These are phyloP conservation scores for Fragilaria crotonensis DNA, from an alignment of 108 stramenopile species.

Conservation along the genomic window DNA sequence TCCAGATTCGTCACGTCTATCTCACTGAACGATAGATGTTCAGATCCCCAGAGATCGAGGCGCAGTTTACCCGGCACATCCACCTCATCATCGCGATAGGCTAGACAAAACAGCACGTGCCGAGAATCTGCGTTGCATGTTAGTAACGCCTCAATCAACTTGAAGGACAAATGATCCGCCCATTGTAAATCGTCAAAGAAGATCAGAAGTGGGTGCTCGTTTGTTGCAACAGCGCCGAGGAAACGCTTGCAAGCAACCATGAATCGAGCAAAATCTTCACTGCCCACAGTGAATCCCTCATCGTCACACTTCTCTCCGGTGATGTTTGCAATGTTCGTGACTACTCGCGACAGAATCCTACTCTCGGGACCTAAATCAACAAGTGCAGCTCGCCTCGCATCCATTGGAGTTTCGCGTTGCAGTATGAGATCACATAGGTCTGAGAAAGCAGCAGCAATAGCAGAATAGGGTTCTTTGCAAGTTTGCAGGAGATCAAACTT, in stretches of 20 bases:
- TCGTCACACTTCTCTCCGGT: too few relatives aligned
- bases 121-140: not conserved
- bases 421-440: constrained; percentile 1
- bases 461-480: constrained; percentile 7
- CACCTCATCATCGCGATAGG: not conserved
- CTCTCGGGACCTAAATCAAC: not conserved
- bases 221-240: not conserved
- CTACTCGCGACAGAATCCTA: not conserved
- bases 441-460: constrained; percentile 10
- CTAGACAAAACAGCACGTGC: not conserved
- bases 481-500: constrained; percentile 27
- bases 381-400: not conserved
- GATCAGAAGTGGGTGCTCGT: not conserved
- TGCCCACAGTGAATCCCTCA: too few relatives aligned
- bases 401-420: not conserved
- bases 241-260: not conserved
- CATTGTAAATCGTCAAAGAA: not conserved
- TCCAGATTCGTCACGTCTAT: not conserved
- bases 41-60: not conserved
- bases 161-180: not conserved
- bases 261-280: not conserved
- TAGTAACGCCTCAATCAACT: not conserved
- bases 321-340: not conserved
- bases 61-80: not conserved
- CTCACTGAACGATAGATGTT: not conserved